These are phyloP conservation scores for Geotrichum armillariae DNA, from an alignment of 1,139 yeast genomes.

Conservation along the genomic window DNA sequence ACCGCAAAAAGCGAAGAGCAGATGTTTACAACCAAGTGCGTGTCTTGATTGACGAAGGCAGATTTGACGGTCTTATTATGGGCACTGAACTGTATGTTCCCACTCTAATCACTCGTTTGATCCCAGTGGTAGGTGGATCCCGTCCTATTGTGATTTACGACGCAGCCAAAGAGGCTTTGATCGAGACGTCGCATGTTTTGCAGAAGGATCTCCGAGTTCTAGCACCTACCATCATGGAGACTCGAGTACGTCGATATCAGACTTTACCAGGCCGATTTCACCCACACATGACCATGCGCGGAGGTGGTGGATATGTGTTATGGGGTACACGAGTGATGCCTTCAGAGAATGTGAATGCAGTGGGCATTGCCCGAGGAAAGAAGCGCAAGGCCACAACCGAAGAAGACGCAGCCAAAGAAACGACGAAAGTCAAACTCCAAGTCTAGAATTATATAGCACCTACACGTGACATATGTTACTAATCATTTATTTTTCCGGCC, in stretches of 20 bases:
- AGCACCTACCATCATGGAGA: slow-evolving; percentile 81
- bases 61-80: slow-evolving; percentile 73
- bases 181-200: slow-evolving; percentile 69
- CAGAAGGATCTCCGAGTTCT: slow-evolving; percentile 66
- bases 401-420: neutral
- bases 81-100: slow-evolving; percentile 74
- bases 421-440: neutral
- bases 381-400: slow-evolving; percentile 29
- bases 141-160: slow-evolving; percentile 81
- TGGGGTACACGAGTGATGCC: slow-evolving; percentile 86
- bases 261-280: slow-evolving; percentile 93
- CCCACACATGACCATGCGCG: slow-evolving; percentile 91
- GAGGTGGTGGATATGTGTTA: slow-evolving; percentile 87
- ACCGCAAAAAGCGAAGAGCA: slow-evolving; percentile 62
- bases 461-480: too few relatives aligned
- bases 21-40: slow-evolving; percentile 46
- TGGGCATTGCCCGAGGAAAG: slow-evolving; percentile 32
- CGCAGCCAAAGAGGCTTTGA: slow-evolving; percentile 75
- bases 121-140: slow-evolving; percentile 78
- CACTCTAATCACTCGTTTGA: slow-evolving; percentile 58
- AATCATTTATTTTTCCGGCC: too few relatives aligned
- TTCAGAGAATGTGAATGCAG: slow-evolving; percentile 49
- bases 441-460: neutral
- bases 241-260: slow-evolving; percentile 84
- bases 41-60: slow-evolving; percentile 53